phyloP scores from a whole-genome alignment of 2,329 filamentous ascomycete species.

The Ilyonectria robusta region DNA sequence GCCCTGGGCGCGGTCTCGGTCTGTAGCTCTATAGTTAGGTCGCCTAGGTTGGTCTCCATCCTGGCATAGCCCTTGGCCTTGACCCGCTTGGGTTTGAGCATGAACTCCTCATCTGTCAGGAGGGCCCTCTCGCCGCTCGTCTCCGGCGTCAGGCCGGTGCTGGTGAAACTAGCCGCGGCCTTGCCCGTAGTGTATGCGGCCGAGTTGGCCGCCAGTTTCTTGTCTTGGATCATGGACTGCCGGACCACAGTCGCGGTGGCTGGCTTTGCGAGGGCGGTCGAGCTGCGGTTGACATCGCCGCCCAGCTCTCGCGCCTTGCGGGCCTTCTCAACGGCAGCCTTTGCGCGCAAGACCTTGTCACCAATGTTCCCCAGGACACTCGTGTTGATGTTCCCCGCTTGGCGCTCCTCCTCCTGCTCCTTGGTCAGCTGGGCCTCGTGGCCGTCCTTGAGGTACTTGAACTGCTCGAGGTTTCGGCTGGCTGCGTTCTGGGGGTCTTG shows the following conservation, averaged over 20 bases:
- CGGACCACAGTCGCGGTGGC: slow-evolving; percentile 44
- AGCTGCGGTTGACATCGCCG: slow-evolving; percentile 69
- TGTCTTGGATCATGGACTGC: slow-evolving; percentile 64
- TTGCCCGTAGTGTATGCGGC: slow-evolving; percentile 91
- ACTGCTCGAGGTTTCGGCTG: slow-evolving; percentile 85
- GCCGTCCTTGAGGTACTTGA: slow-evolving; percentile 91
- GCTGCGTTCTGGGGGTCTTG: slow-evolving; percentile 95
- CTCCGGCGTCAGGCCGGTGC: slow-evolving; percentile 91
- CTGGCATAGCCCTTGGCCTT: slow-evolving; percentile 93
- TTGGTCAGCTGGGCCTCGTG: slow-evolving; percentile 76
- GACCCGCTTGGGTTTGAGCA: slow-evolving; percentile 90
- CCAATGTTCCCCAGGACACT: slow-evolving; percentile 82
- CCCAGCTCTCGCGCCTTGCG: slow-evolving; percentile 79
- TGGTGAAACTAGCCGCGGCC: slow-evolving; percentile 95
- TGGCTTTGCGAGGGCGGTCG: slow-evolving; percentile 59
- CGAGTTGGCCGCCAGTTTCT: slow-evolving; percentile 82
- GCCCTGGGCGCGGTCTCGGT: slow-evolving; percentile 93
- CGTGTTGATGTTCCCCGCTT: slow-evolving; percentile 80
- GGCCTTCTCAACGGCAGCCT: slow-evolving; percentile 93
- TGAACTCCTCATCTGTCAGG: slow-evolving; percentile 94
- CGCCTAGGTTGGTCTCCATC: slow-evolving; percentile 88
- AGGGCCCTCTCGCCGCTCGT: slow-evolving; percentile 90
- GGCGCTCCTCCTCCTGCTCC: slow-evolving; percentile 78
- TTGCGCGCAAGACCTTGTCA: slow-evolving; percentile 90
- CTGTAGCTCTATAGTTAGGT: slow-evolving; percentile 89